phyloP scores from a whole-genome alignment of 208 protist genomes.

The Phytomonas serpens region DNA sequence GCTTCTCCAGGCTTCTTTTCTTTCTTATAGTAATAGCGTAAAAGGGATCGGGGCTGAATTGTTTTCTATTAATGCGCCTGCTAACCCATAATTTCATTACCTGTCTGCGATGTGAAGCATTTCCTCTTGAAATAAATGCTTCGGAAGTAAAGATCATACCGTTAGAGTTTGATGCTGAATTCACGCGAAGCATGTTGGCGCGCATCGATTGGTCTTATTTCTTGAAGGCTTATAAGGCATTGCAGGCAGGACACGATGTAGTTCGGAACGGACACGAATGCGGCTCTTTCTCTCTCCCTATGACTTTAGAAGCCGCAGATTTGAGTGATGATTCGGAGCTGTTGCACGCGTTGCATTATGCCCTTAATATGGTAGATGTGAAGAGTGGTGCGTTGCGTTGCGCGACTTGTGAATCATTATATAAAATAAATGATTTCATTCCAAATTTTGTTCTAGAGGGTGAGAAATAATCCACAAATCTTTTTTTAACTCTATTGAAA shows the following conservation, averaged over 20 bases:
- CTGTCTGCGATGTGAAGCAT: conserved; percentile 73
- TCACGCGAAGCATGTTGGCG: conserved; percentile 77
- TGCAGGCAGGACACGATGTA: conserved; percentile 24
- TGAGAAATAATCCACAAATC: conserved; percentile 10
- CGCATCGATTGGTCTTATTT: conserved; percentile 75
- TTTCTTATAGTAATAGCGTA: not conserved
- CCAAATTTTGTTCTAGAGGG: conserved; percentile 76
- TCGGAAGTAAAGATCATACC: conserved; percentile 39
- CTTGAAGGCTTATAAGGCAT: conserved; percentile 31
- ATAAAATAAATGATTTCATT: conserved; percentile 73
- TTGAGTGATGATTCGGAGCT: conserved; percentile 42
- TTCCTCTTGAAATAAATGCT: conserved; percentile 48
- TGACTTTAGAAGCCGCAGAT: conserved; percentile 49
- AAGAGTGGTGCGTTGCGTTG: conserved; percentile 64
- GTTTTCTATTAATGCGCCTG: conserved; percentile 46
- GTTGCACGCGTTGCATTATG: conserved; percentile 52
- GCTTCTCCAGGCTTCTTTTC: not conserved
- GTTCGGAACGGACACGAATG: conserved; percentile 10
- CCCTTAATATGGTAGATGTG: conserved; percentile 62
- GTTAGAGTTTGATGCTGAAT: conserved; percentile 65
- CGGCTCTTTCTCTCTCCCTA: conserved; percentile 20
- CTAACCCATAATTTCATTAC: conserved; percentile 86
- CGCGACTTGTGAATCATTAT: conserved; percentile 48
- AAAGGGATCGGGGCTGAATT: not conserved
- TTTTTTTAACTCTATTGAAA: not conserved